Percentiles rank a stretch among this genome's conserved stretches.
phyloP scores from a whole-genome alignment of 441 rosid species.

The Erysimum cheiri region DNA sequence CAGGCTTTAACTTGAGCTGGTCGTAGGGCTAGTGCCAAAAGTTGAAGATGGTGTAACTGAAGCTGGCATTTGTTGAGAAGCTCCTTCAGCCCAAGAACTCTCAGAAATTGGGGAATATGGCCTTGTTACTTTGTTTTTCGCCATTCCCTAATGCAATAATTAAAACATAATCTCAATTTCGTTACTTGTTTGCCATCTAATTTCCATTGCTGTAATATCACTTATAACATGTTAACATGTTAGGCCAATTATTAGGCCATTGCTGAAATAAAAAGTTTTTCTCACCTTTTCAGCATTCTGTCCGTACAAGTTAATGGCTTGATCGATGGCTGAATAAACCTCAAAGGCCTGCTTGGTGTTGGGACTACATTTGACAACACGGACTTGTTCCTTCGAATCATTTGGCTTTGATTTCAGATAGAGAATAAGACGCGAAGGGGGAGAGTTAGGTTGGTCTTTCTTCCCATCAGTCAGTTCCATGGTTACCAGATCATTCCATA shows the following conservation, averaged over 20 bases:
- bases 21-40: slow-evolving; percentile 56
- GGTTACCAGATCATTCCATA: slow-evolving; percentile 72
- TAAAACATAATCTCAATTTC: neutral
- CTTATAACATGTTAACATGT: neutral
- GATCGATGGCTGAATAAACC: slow-evolving; percentile 77
- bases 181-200: slow-evolving; percentile 22
- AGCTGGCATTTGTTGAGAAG: slow-evolving; percentile 61
- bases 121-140: slow-evolving; percentile 73
- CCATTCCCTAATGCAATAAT: slow-evolving; percentile 57
- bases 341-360: slow-evolving; percentile 78
- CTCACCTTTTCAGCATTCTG: slow-evolving; percentile 62
- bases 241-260: neutral
- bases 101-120: slow-evolving; percentile 78
- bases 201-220: neutral
- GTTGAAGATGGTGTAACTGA: slow-evolving; percentile 60
- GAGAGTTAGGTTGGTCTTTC: slow-evolving; percentile 75
- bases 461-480: slow-evolving; percentile 93
- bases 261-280: slow-evolving; percentile 26
- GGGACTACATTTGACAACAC: slow-evolving; percentile 73
- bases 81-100: slow-evolving; percentile 55
- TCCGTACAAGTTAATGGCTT: slow-evolving; percentile 75
- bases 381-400: slow-evolving; percentile 76
- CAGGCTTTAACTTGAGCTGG: slow-evolving; percentile 32
- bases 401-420: slow-evolving; percentile 60
- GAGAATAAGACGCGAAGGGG: slow-evolving; percentile 73